Evolutionary conservation across 495 filamentous ascomycete genomes (phyloP).

Genomic region (Penicillium goetzii): DNA sequence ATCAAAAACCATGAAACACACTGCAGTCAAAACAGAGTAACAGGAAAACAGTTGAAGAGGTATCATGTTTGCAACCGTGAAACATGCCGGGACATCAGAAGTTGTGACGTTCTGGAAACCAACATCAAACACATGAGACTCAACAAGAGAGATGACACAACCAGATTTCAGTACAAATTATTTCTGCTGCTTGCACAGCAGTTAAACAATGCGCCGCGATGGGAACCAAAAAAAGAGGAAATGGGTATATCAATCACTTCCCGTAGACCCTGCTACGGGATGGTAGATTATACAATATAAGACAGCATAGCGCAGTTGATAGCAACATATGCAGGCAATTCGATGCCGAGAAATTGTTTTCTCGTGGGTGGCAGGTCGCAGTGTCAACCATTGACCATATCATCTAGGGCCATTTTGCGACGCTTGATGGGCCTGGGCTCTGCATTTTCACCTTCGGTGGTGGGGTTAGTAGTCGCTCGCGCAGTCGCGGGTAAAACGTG

Average conservation of each 20-base stretch:
- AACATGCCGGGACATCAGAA: not conserved
- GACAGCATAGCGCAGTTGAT: conserved; percentile 22
- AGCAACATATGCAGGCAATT: conserved; percentile 1
- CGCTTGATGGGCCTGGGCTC: conserved; percentile 69
- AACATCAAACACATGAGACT: not conserved
- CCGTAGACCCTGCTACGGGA: conserved; percentile 45
- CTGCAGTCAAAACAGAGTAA: conserved; percentile 7
- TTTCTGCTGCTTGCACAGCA: conserved; percentile 14
- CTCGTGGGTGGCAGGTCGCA: not conserved
- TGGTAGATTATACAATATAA: conserved; percentile 36
- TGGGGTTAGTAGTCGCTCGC: conserved; percentile 23
- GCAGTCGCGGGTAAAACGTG: conserved; percentile 23
- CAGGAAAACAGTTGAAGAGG: not conserved
- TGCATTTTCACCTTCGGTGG: conserved; percentile 28
- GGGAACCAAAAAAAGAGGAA: conserved; percentile 1
- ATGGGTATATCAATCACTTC: conserved; percentile 35
- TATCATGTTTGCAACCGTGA: conserved; percentile 10
- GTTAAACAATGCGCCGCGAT: conserved; percentile 16
- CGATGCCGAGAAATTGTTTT: conserved; percentile 7
- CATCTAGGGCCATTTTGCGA: conserved; percentile 62
- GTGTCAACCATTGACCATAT: conserved; percentile 50
- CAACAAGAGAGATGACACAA: not conserved
- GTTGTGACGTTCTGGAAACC: not conserved
- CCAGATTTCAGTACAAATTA: not conserved
- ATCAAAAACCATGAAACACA: conserved; percentile 9